Base-by-base conservation (phyloP, 2,329 filamentous ascomycete species). In the Bipolaris gigantea region DNA sequence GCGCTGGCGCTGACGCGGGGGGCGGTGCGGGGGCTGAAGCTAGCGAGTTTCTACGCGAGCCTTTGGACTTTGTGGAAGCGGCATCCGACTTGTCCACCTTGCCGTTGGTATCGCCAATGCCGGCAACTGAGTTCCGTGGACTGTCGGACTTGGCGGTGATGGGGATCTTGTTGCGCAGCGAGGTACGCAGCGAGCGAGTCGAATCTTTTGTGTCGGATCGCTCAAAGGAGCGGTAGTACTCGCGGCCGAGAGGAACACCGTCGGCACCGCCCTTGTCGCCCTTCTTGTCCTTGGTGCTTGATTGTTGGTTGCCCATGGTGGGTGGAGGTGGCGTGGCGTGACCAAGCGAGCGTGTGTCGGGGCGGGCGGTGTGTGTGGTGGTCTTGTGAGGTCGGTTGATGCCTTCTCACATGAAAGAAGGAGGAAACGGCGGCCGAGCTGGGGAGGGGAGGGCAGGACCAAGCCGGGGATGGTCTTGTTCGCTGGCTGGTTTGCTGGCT, bases 181-280 rank as follows among this genome's bases (percentile, higher is more conserved):
- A 84, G 35, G 86, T 88, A 63, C 90, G 86, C 74, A 97, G 87
- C 4, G 92, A 97, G 61, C 92, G 89, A 30, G 89, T 85, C 6
- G 92, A 97, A 62, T 96, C 92, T 73, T 92, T 93, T 25, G 93
- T 97, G 72, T 97, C 93, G 52, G 92, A 91, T 73, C 89, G 89
- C 77, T 88, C 89, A 73, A 97, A 93, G 25, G 93, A 96, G 25
- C 92, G 93, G 75, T 94, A 96, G 60, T 72, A 70, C 50, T 75
- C 72, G 27, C 90, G 89, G 74, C 91, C 88, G 55, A 97, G 79
- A 57, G 83, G 80, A 34, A 89, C 85, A 60, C 77, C 79, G 53
- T 78, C 77, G 55, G 76, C 72, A 47, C 74, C 73, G 38, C 79
- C 79, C 53, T 76, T 76, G 25, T 73, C 66, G 55, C 77, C 76